A percentile compares a stretch with the other conserved stretches of the same genome.
These are phyloP conservation scores for Ophiostoma novo-ulmi DNA, from an alignment of 2,329 filamentous ascomycete species.

Conservation along the genomic window DNA sequence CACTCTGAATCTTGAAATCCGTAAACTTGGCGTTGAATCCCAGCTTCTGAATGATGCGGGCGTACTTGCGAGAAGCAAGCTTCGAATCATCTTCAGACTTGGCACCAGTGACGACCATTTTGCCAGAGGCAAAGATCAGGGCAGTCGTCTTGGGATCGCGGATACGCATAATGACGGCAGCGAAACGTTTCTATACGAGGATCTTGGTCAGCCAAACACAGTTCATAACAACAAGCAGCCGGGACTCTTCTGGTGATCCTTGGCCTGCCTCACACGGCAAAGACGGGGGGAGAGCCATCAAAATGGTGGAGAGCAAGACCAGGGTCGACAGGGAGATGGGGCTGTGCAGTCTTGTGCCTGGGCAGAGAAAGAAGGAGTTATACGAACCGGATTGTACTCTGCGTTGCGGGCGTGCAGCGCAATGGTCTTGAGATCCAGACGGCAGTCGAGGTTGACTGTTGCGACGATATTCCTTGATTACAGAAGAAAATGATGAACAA, in stretches of 20 bases:
- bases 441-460: conserved; percentile 97
- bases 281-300: no score
- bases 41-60: conserved; percentile 98
- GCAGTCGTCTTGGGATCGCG: conserved; percentile 98
- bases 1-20: conserved; percentile 96
- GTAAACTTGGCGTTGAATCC: conserved; percentile 99
- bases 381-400: conserved; percentile 75
- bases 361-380: conserved; percentile 16
- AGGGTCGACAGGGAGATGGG: neutral
- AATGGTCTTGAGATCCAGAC: conserved; percentile 97
- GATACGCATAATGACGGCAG: conserved; percentile 99
- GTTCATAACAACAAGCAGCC: conserved; percentile 13
- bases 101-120: conserved; percentile 98
- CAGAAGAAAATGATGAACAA: conserved; percentile 26
- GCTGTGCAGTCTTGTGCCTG: conserved; percentile 15
- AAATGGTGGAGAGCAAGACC: neutral
- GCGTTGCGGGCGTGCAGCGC: conserved; percentile 96
- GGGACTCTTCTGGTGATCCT: neutral
- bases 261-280: neutral
- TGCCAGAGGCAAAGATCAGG: conserved; percentile 87
- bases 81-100: conserved; percentile 98
- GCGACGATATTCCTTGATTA: conserved; percentile 90
- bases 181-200: conserved; percentile 68
- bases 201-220: conserved; percentile 24
- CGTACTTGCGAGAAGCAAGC: conserved; percentile 94